Conservation (phyloP, 2,329 filamentous ascomycete species). For the Daldinia sp. region DNA sequence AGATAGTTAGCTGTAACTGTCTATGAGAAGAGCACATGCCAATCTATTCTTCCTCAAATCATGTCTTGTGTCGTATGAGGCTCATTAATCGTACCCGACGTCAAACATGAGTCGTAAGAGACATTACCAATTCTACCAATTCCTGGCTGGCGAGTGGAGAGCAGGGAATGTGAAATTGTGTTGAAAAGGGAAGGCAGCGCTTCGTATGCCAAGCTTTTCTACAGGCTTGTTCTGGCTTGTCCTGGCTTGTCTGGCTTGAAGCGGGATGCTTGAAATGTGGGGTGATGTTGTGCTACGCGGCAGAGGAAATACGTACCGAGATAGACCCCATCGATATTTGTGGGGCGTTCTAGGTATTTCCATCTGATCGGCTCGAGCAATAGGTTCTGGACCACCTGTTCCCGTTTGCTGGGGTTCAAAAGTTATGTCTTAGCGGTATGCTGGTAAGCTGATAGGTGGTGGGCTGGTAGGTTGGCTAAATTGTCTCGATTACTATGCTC, state of each 20-base stretch:
- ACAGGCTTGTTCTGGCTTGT: constrained; percentile 5
- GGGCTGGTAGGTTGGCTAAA: background rate
- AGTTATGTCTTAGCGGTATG: background rate
- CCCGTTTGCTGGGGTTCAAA: constrained; percentile 2
- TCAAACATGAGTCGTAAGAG: constrained; percentile 5
- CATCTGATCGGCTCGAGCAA: constrained; percentile 18
- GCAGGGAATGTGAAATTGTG: background rate
- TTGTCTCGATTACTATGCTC: constrained; percentile 8
- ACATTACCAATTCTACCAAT: background rate
- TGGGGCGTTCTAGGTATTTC: constrained; percentile 18
- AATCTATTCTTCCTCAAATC: background rate
- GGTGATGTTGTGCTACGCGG: constrained; percentile 33
- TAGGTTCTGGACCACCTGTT: constrained; percentile 19
- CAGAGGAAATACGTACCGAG: constrained; percentile 14
- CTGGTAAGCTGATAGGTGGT: background rate
- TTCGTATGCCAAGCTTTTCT: constrained; percentile 34
- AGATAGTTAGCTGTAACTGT: background rate
- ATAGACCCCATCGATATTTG: constrained; percentile 19
- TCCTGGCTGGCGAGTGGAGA: background rate
- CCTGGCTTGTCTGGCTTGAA: background rate
- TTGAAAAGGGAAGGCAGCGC: background rate
- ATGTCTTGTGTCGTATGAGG: background rate
- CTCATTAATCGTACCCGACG: background rate
- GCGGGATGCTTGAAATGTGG: constrained; percentile 36
- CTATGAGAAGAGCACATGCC: background rate